These are phyloP conservation scores for Alloteropsis angusta DNA, from an alignment of 202 grass and related monocot species.

Conservation along the genomic window DNA sequence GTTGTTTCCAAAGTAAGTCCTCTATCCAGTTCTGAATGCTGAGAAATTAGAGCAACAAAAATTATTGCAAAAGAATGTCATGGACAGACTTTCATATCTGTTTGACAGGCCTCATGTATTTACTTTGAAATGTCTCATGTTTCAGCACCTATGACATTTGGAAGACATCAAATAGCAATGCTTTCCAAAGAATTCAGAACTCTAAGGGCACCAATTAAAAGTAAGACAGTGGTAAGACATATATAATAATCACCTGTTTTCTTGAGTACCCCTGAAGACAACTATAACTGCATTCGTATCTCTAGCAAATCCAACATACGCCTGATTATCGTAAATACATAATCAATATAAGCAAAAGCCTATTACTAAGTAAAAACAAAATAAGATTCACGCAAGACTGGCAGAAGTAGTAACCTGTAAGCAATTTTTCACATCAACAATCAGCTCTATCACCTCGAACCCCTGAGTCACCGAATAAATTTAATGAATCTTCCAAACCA, in stretches of 20 bases:
- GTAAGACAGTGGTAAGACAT: neutral
- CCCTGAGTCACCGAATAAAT: conserved; percentile 44
- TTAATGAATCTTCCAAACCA: neutral
- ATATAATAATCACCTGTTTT: conserved; percentile 60
- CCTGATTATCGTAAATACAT: conserved; percentile 39
- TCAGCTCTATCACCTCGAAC: conserved; percentile 75
- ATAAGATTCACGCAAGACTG: neutral
- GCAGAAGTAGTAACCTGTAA: conserved; percentile 49
- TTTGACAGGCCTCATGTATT: neutral
- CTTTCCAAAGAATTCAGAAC: neutral
- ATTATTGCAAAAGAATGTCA: conserved; percentile 14
- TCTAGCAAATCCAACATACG: conserved; percentile 78
- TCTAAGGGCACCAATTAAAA: neutral
- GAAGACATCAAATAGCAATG: neutral
- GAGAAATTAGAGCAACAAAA: conserved; percentile 20
- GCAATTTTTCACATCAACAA: conserved; percentile 90
- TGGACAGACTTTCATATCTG: neutral
- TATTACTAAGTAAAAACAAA: neutral
- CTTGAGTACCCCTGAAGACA: conserved; percentile 96
- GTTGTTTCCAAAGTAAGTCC: conserved; percentile 93
- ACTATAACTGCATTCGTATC: conserved; percentile 69
- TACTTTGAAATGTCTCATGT: conserved; percentile 4
- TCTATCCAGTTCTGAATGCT: conserved; percentile 94
- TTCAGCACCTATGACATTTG: neutral
- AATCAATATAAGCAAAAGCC: neutral